Evolutionary conservation across 2,329 filamentous ascomycete genomes (phyloP), one percentile per base, ranked within the genome.

Genomic region (Cadophora sp.): DNA sequence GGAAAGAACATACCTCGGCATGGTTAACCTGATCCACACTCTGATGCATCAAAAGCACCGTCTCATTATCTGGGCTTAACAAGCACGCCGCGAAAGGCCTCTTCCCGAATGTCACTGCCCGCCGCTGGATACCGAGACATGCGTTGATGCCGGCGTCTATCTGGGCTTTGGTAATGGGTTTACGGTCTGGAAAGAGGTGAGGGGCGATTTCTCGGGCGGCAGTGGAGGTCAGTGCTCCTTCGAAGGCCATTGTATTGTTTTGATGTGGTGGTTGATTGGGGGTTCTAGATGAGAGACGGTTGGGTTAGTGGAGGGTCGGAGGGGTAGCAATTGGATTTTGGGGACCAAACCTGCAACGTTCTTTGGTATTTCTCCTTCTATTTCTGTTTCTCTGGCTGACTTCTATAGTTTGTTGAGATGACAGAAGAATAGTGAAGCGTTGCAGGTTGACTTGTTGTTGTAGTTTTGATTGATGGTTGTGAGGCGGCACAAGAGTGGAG

Each of bases 21-120:
- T 85, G 84, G 68, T 84, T 82, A 59, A 85, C 82, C 70, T 85
- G 83, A 47, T 83, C 83, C 36, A 85, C 78, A 27, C 82, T 83
- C 71, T 82, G 81, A 68, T 84, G 84, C 39, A 79, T 79, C 59
- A 84, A 76, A 1, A 85, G 75, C 22, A 83, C 76, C 0, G 82
- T 83, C 70, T 78, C 76, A 70, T 85, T 83, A 75, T 85, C 82
- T 0, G 84, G 83, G 0, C 76, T 83, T 1, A 85, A 72, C 13
- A 86, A 78, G 36, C 81, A 78, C 1, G 81, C 83, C 9, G 80
- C 81, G 70, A 85, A 85, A 3, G 83, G 83, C 6, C 82, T 77
- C 73, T 84, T 85, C 60, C 77, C 77, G 69, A 83, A 81, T 6
- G 77, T 77, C 11, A 81, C 79, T 2, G 80, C 83, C 4, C 79